phyloP scores from a whole-genome alignment of 768 basidiomycete genomes.

The Porphyrellus cyaneotinctus region DNA sequence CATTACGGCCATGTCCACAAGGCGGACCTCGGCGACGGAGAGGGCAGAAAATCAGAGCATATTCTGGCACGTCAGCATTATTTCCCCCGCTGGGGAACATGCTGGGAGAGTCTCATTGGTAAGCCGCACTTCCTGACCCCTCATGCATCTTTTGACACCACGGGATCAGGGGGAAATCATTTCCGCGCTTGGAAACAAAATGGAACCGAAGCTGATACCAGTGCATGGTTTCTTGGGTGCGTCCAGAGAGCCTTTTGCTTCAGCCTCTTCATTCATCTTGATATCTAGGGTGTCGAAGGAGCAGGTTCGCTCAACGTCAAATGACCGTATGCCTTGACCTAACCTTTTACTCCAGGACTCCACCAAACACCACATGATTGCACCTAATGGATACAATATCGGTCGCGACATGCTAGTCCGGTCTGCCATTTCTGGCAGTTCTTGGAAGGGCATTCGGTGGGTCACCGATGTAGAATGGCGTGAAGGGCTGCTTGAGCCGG shows the following conservation, averaged over 20 bases:
- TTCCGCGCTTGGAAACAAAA: conserved; percentile 90
- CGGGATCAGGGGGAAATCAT: conserved; percentile 68
- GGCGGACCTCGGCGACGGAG: conserved; percentile 82
- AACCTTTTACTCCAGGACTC: conserved; percentile 40
- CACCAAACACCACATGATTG: conserved; percentile 65
- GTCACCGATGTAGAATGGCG: conserved; percentile 74
- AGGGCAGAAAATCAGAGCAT: conserved; percentile 62
- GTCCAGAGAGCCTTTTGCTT: conserved; percentile 19
- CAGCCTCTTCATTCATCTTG: neutral
- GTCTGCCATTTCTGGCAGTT: conserved; percentile 55
- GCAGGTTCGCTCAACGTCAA: conserved; percentile 34
- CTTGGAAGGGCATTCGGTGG: conserved; percentile 69
- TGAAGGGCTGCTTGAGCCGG: conserved; percentile 63
- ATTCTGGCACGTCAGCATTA: conserved; percentile 77
- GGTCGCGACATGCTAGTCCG: conserved; percentile 78
- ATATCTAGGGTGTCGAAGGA: conserved; percentile 66
- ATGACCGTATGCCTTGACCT: neutral
- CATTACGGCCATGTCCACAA: conserved; percentile 72
- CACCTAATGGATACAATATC: conserved; percentile 74
- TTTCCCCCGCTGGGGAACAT: conserved; percentile 76
- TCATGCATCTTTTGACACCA: neutral
- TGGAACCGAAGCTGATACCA: conserved; percentile 62
- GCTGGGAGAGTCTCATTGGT: conserved; percentile 83
- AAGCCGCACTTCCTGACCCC: conserved; percentile 1
- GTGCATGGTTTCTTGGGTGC: conserved; percentile 84